Evolutionary conservation across 2,329 filamentous ascomycete genomes (phyloP).

Genomic region (Diaporthe helianthi): DNA sequence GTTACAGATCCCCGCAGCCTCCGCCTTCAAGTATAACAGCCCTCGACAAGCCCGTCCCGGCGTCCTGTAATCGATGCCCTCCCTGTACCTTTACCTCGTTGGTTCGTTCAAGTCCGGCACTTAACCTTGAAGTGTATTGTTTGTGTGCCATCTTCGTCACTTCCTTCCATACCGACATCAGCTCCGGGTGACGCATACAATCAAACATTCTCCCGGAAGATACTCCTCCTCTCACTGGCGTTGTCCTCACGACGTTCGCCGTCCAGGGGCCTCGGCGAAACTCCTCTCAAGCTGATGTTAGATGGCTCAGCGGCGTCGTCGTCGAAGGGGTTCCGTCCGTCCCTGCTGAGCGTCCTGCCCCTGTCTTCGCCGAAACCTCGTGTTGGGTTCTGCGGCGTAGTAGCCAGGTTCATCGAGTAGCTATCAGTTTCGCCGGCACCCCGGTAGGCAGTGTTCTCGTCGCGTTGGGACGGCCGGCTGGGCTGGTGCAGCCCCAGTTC

Average conservation of each 20-base stretch:
- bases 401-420: slow-evolving; percentile 58
- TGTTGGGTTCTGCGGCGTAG: slow-evolving; percentile 44
- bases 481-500: slow-evolving; percentile 74
- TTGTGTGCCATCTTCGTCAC: not conserved
- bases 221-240: slow-evolving; percentile 66
- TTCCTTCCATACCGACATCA: not conserved
- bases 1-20: not conserved
- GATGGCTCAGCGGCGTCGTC: slow-evolving; percentile 68
- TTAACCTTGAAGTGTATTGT: not conserved
- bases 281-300: slow-evolving; percentile 68
- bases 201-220: slow-evolving; percentile 74
- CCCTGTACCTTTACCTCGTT: not conserved
- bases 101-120: not conserved
- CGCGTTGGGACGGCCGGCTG: slow-evolving; percentile 51
- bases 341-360: slow-evolving; percentile 53
- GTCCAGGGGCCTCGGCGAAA: slow-evolving; percentile 78
- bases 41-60: not conserved
- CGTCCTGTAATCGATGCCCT: not conserved
- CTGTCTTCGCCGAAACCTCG: slow-evolving; percentile 43
- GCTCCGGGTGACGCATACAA: not conserved
- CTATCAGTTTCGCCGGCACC: slow-evolving; percentile 42
- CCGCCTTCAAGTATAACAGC: not conserved
- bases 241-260: slow-evolving; percentile 49
- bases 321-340: slow-evolving; percentile 71
- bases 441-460: slow-evolving; percentile 45